Evolutionary conservation across 495 filamentous ascomycete genomes (phyloP).

Genomic region (Aspergillus wentii): DNA sequence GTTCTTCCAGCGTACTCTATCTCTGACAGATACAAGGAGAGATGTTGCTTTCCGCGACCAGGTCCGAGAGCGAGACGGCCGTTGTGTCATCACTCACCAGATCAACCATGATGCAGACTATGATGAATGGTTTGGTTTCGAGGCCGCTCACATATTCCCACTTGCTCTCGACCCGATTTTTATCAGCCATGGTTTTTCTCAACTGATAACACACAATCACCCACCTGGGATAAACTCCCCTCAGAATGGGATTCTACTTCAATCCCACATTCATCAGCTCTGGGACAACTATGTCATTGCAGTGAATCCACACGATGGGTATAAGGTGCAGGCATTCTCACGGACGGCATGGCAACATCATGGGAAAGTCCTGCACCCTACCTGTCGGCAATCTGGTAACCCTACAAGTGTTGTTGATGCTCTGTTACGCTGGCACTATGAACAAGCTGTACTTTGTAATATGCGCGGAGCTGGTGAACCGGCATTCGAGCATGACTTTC

Average conservation of each 20-base stretch:
- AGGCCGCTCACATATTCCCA: conserved; percentile 33
- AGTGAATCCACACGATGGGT: conserved; percentile 29
- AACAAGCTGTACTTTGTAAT: conserved; percentile 32
- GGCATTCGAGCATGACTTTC: conserved; percentile 35
- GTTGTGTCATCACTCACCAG: conserved; percentile 27
- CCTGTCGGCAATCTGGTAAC: conserved; percentile 20
- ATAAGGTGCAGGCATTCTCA: conserved; percentile 30
- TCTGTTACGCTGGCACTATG: conserved; percentile 38
- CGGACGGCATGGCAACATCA: conserved; percentile 17
- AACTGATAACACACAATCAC: conserved; percentile 23
- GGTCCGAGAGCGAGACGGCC: conserved; percentile 22
- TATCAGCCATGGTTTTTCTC: conserved; percentile 16
- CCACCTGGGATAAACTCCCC: conserved; percentile 25
- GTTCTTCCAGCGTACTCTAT: no score
- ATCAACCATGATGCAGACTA: conserved; percentile 6
- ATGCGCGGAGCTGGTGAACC: conserved; percentile 34
- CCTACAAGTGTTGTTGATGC: conserved; percentile 26
- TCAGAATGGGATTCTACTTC: conserved; percentile 30
- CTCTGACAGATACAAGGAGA: no score
- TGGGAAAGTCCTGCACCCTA: conserved; percentile 26
- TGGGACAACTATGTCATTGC: conserved; percentile 29
- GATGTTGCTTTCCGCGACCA: conserved; percentile 18
- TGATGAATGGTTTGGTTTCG: conserved; percentile 18
- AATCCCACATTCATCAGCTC: conserved; percentile 16
- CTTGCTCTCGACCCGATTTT: conserved; percentile 26